Percentiles rank a stretch among this genome's conserved stretches.
These are phyloP conservation scores for Tulasnella sp. DNA, from an alignment of 768 basidiomycete species.

Conservation along the genomic window DNA sequence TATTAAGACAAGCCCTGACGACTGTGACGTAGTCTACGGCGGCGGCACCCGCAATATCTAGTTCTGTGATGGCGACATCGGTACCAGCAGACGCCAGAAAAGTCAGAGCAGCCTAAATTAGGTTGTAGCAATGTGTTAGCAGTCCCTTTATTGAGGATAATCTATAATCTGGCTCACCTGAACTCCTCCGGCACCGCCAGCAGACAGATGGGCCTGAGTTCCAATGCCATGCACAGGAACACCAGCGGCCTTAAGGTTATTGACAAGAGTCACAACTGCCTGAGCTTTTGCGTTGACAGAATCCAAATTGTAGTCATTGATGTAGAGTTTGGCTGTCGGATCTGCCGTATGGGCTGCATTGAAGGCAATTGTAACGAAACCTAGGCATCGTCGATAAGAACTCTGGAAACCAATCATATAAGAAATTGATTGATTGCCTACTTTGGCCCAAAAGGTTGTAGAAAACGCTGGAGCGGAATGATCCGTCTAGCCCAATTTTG, in stretches of 20 bases:
- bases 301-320: conserved; percentile 16
- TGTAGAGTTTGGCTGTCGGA: conserved; percentile 31
- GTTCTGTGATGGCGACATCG: neutral
- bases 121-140: no score
- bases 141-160: no score
- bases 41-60: conserved; percentile 3
- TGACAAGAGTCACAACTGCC: neutral
- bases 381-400: conserved; percentile 6
- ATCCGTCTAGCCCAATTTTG: conserved; percentile 28
- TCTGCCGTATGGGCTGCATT: conserved; percentile 38
- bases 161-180: no score
- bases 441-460: conserved; percentile 34
- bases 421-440: neutral
- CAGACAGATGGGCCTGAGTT: conserved; percentile 6
- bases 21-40: neutral
- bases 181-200: conserved; percentile 3
- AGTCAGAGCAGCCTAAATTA: no score
- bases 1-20: neutral
- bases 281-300: neutral
- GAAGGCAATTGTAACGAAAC: conserved; percentile 41
- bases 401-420: neutral
- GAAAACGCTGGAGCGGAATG: conserved; percentile 32
- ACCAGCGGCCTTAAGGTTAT: neutral
- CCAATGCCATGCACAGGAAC: conserved; percentile 7
- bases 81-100: neutral